Base-by-base conservation (phyloP, 352 stramenopile species). In the Phytophthora agathidicida region DNA sequence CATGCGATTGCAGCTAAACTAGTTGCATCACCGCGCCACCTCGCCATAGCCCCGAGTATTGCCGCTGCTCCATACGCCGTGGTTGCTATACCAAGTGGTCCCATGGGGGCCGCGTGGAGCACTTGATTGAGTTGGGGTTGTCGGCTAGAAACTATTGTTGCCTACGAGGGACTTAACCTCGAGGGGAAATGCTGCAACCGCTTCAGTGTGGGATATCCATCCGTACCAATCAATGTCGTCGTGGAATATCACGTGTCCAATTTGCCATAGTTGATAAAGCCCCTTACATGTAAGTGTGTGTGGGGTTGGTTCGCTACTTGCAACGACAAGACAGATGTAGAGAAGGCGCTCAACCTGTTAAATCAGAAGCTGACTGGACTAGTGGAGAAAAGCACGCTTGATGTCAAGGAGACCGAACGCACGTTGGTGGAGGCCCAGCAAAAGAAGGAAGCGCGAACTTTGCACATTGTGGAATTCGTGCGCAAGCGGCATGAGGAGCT, bases 401-500 rank as follows among this genome's bases (percentile, higher is more conserved):
- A 78, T 7, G 57, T 83, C 30, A 50, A 69, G 11, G 54, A 53
- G 2, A 56, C 37, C 5, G 64, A 83, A 10, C 43, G 9, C 2
- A 27, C 50, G n/a, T 39, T 82, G n/a, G 7, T 39, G 3, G 62
- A 73, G 1, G 55, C 64, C 1, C 73, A 71, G 16, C 23, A 72
- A 13, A 59, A 24, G 22, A 71, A 77, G 26, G 63, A 80, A 31
- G 56, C 53, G 7, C 51, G 60, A 5, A 64, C 74, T 0, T 10
- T 53, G 38, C 60, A 76, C 23, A 58, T 88, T n/a, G 32, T 71
- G 5, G 55, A 75, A 16, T 67, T 73, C 36, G 73, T 76, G 14
- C 20, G 38, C 2, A 67, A 75, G 22, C 66, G 70, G 3, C 45
- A 65, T 13, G 42, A 74, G 22, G 63, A 78, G 42, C 26, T 88